phyloP scores from a whole-genome alignment of 495 filamentous ascomycete species.

The Penicillium steckii region DNA sequence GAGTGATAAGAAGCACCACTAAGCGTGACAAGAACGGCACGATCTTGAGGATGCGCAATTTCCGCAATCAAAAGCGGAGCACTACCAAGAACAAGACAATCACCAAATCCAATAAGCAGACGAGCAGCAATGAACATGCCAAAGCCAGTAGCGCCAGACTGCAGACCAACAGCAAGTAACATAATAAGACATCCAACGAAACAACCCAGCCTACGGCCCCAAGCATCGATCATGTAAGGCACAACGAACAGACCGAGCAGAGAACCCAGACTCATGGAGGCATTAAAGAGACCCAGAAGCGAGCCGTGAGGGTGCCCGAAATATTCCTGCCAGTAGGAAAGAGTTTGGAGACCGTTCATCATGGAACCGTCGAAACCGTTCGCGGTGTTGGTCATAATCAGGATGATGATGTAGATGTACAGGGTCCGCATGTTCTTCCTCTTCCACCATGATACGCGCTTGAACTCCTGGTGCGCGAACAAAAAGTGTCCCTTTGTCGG shows the following conservation, averaged over 20 bases:
- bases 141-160: slow-evolving; percentile 15
- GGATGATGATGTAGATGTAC: slow-evolving; percentile 22
- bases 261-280: slow-evolving; percentile 20
- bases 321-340: slow-evolving; percentile 43
- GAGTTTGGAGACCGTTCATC: slow-evolving; percentile 53
- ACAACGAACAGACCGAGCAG: slow-evolving; percentile 20
- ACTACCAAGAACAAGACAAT: slow-evolving; percentile 17
- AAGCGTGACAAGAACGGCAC: slow-evolving; percentile 15
- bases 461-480: slow-evolving; percentile 23
- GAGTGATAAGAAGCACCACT: slow-evolving; percentile 14
- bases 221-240: slow-evolving; percentile 19
- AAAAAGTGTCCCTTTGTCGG: slow-evolving; percentile 24
- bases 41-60: slow-evolving; percentile 16
- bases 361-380: slow-evolving; percentile 36
- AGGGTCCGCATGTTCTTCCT: slow-evolving; percentile 21
- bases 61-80: slow-evolving; percentile 21
- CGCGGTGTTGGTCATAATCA: slow-evolving; percentile 23
- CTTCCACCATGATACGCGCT: slow-evolving; percentile 27
- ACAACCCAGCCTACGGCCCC: slow-evolving; percentile 14
- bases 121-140: slow-evolving; percentile 23
- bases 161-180: slow-evolving; percentile 19
- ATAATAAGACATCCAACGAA: slow-evolving; percentile 21
- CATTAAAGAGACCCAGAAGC: slow-evolving; percentile 25
- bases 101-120: slow-evolving; percentile 18
- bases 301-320: slow-evolving; percentile 37